Evolutionary conservation across 768 basidiomycete species (phyloP).

Genomic region (Lentinus brumalis): DNA sequence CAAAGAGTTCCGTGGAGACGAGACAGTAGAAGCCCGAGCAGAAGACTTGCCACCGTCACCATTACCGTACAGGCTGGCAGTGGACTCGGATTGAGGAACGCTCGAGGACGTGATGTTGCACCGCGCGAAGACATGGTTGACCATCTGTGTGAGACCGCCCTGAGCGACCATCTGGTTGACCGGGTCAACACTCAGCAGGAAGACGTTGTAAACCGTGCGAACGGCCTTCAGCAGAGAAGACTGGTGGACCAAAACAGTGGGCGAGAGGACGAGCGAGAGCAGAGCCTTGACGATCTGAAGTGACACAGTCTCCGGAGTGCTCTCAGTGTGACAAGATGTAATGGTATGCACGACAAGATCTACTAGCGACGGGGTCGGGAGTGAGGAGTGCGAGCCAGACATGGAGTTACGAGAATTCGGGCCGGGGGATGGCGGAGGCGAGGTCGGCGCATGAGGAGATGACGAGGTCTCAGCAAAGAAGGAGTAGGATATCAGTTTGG

Average conservation of each 20-base stretch:
- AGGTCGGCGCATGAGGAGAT: constrained; percentile 48
- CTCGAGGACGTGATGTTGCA: constrained; percentile 46
- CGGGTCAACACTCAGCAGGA: constrained; percentile 84
- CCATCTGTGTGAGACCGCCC: constrained; percentile 97
- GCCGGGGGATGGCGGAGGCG: constrained; percentile 77
- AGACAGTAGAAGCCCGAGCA: constrained; percentile 15
- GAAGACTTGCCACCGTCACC: constrained; percentile 11
- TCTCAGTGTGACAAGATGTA: constrained; percentile 87
- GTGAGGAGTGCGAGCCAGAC: constrained; percentile 47
- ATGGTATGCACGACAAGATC: constrained; percentile 95
- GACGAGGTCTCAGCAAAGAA: constrained; percentile 82
- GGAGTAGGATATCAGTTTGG: constrained; percentile 95
- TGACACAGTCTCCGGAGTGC: constrained; percentile 87
- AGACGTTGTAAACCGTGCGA: constrained; percentile 97
- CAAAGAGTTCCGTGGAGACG: constrained; percentile 20
- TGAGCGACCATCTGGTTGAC: constrained; percentile 99
- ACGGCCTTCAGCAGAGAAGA: constrained; percentile 95
- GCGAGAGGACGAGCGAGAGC: constrained; percentile 84
- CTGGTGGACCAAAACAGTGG: constrained; percentile 89
- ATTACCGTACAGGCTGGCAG: constrained; percentile 16
- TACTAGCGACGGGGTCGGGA: constrained; percentile 75
- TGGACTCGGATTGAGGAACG: constrained; percentile 24
- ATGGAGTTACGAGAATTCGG: constrained; percentile 45
- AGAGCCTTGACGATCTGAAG: constrained; percentile 97
- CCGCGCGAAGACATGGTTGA: constrained; percentile 92